These are phyloP conservation scores for Hyaloperonospora brassicae DNA, from an alignment of 352 stramenopile genomes.

Conservation along the genomic window DNA sequence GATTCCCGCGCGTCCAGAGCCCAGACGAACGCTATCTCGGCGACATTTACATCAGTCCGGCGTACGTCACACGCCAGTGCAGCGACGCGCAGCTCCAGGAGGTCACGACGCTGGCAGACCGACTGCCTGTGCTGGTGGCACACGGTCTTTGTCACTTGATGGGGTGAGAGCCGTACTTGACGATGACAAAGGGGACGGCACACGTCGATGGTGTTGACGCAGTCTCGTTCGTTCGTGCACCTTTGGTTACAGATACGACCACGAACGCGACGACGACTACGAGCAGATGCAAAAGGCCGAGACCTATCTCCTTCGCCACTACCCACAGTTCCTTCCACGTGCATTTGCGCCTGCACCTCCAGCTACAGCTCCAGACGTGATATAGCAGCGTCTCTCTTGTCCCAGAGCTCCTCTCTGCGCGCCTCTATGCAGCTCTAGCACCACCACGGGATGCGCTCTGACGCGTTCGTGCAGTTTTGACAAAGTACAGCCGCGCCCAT, in stretches of 20 bases:
- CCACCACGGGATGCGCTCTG: too few relatives aligned
- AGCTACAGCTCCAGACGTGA: constrained; percentile 5
- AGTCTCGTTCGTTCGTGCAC: not conserved
- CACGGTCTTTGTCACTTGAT: constrained; percentile 80
- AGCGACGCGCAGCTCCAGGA: constrained; percentile 47
- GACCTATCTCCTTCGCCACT: constrained; percentile 49
- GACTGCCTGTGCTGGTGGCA: constrained; percentile 63
- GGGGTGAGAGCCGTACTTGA: constrained; percentile 31
- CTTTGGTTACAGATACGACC: constrained; percentile 56
- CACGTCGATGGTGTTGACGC: constrained; percentile 2
- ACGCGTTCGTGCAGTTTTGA: too few relatives aligned
- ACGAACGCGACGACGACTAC: constrained; percentile 71
- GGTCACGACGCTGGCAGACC: constrained; percentile 49
- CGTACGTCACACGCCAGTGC: constrained; percentile 71
- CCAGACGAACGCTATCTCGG: constrained; percentile 67
- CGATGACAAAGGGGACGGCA: not conserved
- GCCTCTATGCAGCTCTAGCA: too few relatives aligned
- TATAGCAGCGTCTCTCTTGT: not conserved
- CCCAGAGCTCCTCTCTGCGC: too few relatives aligned
- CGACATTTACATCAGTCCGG: constrained; percentile 77
- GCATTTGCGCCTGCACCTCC: constrained; percentile 8
- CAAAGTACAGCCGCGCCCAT: too few relatives aligned
- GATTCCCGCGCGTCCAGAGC: constrained; percentile 43
- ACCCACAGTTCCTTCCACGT: constrained; percentile 39
- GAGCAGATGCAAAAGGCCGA: constrained; percentile 71